Percentiles rank a stretch among this genome's conserved stretches.
Conservation (phyloP, 768 basidiomycete species). For the Mrakia blollopis region DNA sequence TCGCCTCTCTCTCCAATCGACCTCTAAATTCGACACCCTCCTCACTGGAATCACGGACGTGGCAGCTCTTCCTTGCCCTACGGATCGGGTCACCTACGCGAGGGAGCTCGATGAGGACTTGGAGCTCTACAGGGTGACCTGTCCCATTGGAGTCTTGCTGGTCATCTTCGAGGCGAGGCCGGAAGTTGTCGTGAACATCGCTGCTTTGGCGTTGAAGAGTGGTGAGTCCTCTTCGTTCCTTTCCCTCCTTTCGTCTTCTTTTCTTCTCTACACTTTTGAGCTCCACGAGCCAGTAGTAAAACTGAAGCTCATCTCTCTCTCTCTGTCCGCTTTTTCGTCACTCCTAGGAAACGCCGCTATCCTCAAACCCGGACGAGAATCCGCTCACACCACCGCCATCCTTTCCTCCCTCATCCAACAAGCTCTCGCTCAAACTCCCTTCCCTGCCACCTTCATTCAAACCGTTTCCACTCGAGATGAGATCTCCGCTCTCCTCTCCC, state of each 20-base stretch:
- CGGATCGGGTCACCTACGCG: conserved; percentile 79
- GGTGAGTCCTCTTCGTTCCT: conserved; percentile 50
- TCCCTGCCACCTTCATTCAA: conserved; percentile 81
- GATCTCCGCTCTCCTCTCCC: conserved; percentile 74
- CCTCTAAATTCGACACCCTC: conserved; percentile 86
- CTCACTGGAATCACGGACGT: conserved; percentile 84
- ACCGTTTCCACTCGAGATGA: conserved; percentile 85
- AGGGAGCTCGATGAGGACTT: conserved; percentile 79
- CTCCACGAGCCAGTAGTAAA: no score
- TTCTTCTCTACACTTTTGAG: not conserved
- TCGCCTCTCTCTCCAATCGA: conserved; percentile 64
- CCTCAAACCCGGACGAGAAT: conserved; percentile 95
- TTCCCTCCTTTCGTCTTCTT: no score
- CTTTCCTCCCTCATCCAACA: conserved; percentile 73
- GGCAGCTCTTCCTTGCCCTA: conserved; percentile 76
- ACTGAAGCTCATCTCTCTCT: not conserved
- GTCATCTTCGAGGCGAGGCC: conserved; percentile 97
- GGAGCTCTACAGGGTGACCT: conserved; percentile 87
- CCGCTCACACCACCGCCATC: conserved; percentile 67
- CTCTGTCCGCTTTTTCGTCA: not conserved
- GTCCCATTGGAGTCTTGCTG: conserved; percentile 90
- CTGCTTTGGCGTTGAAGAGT: conserved; percentile 91
- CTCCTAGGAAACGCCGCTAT: conserved; percentile 95
- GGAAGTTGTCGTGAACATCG: conserved; percentile 96
- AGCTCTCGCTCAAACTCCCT: conserved; percentile 65